phyloP scores from a whole-genome alignment of 1,139 yeast genomes.

The Schizosaccharomyces versatilis region DNA sequence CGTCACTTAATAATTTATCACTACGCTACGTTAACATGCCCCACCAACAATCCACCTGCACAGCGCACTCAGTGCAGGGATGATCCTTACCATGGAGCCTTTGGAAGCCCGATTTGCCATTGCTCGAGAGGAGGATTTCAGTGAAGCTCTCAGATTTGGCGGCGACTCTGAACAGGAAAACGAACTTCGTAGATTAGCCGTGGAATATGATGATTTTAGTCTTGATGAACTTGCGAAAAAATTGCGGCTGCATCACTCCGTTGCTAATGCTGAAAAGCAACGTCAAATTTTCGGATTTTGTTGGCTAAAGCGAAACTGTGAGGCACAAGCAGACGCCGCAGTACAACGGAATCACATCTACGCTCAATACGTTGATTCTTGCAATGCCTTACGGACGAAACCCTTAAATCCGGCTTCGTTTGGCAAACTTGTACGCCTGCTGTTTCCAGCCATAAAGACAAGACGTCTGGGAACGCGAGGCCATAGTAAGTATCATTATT shows the following conservation, averaged over 20 bases:
- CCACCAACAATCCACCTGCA: too few species aligned
- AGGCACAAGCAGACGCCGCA: conserved; percentile 40
- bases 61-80: too few species aligned
- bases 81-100: neutral
- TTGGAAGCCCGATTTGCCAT: neutral
- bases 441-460: conserved; percentile 57
- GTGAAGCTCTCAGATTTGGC: neutral
- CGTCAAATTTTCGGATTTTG: conserved; percentile 65
- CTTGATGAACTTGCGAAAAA: conserved; percentile 28
- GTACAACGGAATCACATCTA: conserved; percentile 69
- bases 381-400: conserved; percentile 41
- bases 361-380: conserved; percentile 53
- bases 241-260: conserved; percentile 27
- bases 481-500: conserved; percentile 73
- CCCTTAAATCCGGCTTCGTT: conserved; percentile 75
- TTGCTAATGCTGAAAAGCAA: conserved; percentile 32
- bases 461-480: conserved; percentile 77
- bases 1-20: too few species aligned
- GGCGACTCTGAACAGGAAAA: neutral
- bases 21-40: too few species aligned
- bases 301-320: conserved; percentile 55
- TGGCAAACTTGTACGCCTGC: conserved; percentile 56
- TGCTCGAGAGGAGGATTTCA: neutral
- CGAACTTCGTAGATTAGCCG: neutral
- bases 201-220: neutral